Evolutionary conservation across 345 rosid species (phyloP).

Genomic region (Moricandia arvensis): DNA sequence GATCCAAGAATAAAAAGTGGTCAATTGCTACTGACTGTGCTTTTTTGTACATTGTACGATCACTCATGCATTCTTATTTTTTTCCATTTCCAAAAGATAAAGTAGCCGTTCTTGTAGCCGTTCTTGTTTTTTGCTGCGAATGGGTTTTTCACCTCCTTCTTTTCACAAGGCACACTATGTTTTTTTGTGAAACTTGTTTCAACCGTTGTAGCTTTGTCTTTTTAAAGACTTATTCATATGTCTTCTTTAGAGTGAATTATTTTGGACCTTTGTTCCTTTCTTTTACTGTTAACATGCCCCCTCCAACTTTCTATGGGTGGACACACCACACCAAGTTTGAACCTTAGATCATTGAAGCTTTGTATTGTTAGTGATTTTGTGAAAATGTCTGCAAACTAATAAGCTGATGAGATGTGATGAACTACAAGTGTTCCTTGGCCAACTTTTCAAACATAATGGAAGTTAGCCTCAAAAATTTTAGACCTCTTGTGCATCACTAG

Average conservation of each 20-base stretch:
- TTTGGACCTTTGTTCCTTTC: not conserved
- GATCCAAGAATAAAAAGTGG: not conserved
- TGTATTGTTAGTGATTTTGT: not conserved
- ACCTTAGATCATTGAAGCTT: not conserved
- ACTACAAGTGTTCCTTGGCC: not conserved
- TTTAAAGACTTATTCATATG: not conserved
- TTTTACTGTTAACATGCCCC: not conserved
- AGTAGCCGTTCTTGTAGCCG: not conserved
- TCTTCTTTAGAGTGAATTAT: not conserved
- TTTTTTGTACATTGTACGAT: not conserved
- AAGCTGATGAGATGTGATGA: not conserved
- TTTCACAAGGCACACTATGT: not conserved
- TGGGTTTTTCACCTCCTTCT: not conserved
- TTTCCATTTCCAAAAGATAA: not conserved
- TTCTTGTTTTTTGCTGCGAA: not conserved
- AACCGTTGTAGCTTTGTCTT: not conserved
- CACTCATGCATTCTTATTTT: not conserved
- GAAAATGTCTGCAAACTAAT: not conserved
- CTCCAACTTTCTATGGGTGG: not conserved
- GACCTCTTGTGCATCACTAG: not conserved
- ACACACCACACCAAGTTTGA: not conserved
- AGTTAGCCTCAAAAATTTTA: no score
- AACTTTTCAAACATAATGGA: not conserved
- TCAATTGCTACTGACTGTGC: not conserved
- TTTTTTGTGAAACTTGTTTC: not conserved